phyloP scores from a whole-genome alignment of 306 rosid genomes.

The Morella rubra region DNA sequence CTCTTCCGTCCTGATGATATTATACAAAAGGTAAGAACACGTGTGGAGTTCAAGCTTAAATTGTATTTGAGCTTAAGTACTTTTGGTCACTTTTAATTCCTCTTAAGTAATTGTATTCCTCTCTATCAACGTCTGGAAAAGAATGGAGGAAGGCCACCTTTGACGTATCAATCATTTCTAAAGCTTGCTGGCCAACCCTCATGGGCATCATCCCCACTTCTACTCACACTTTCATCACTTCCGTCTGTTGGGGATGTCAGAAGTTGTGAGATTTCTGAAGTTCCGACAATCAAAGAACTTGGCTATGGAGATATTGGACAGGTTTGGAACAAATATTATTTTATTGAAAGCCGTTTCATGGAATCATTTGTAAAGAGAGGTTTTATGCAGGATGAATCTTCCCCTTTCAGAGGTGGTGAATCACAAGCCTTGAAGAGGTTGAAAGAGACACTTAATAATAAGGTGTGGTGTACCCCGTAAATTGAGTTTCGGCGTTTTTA shows the following conservation, averaged over 20 bases:
- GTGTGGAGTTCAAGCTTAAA: slow-evolving; percentile 10
- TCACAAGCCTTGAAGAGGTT: slow-evolving; percentile 84
- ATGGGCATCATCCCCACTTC: slow-evolving; percentile 44
- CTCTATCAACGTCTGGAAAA: slow-evolving; percentile 34
- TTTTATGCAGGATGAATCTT: slow-evolving; percentile 60
- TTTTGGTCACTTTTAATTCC: slow-evolving; percentile 5
- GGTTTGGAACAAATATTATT: slow-evolving; percentile 38
- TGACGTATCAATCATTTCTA: slow-evolving; percentile 80
- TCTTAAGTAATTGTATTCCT: not conserved
- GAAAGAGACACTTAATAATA: slow-evolving; percentile 54
- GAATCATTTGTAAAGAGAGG: slow-evolving; percentile 22
- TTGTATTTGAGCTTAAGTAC: slow-evolving; percentile 1
- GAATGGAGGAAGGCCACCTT: slow-evolving; percentile 94
- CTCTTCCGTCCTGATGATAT: slow-evolving; percentile 76
- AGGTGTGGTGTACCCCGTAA: slow-evolving; percentile 40
- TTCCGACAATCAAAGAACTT: slow-evolving; percentile 71
- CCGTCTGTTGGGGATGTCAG: slow-evolving; percentile 64
- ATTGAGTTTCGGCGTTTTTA: not conserved
- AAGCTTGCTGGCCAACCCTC: slow-evolving; percentile 79
- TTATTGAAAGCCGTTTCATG: slow-evolving; percentile 3
- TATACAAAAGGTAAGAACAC: slow-evolving; percentile 60
- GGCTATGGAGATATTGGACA: slow-evolving; percentile 63
- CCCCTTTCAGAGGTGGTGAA: slow-evolving; percentile 95
- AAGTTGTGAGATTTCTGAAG: slow-evolving; percentile 55
- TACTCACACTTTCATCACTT: slow-evolving; percentile 47